Percentiles rank a stretch among this genome's conserved stretches.
These are phyloP conservation scores for Kuraishia hungarica DNA, from an alignment of 805 yeast species.

Conservation along the genomic window DNA sequence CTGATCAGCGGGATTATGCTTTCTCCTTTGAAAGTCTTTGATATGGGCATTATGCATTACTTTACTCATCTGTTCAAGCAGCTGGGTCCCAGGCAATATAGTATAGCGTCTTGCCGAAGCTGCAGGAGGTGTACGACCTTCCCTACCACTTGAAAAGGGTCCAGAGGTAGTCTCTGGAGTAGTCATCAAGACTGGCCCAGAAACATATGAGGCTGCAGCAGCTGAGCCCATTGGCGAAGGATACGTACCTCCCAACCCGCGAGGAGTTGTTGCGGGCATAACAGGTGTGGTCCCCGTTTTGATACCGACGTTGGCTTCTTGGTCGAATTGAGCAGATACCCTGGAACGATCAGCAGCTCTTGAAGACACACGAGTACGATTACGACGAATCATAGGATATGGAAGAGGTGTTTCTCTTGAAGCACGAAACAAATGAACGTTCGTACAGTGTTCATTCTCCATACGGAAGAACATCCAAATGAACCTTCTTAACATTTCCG, in stretches of 20 bases:
- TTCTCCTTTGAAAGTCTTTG: slow-evolving; percentile 74
- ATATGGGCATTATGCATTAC: slow-evolving; percentile 71
- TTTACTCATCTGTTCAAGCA: slow-evolving; percentile 37
- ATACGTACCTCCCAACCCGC: not conserved
- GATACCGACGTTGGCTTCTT: slow-evolving; percentile 10
- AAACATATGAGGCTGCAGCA: not conserved
- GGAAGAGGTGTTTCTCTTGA: slow-evolving; percentile 85
- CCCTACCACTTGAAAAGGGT: not conserved
- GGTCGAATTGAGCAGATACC: slow-evolving; percentile 2
- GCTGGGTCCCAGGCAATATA: not conserved
- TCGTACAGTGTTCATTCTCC: slow-evolving; percentile 94
- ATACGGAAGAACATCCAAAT: slow-evolving; percentile 89
- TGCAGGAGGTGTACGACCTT: not conserved
- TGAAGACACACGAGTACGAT: not conserved
- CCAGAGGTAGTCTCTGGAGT: not conserved
- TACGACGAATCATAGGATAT: slow-evolving; percentile 36
- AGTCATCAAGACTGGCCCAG: not conserved
- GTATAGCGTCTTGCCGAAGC: not conserved
- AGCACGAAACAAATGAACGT: slow-evolving; percentile 78
- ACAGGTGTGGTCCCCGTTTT: not conserved
- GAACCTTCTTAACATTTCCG: slow-evolving; percentile 76
- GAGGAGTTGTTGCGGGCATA: not conserved
- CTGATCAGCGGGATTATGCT: slow-evolving; percentile 22
- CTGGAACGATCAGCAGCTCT: not conserved
- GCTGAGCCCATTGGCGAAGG: not conserved